Evolutionary conservation across 768 basidiomycete genomes (phyloP).

Genomic region (Rhodotorula babjevae): DNA sequence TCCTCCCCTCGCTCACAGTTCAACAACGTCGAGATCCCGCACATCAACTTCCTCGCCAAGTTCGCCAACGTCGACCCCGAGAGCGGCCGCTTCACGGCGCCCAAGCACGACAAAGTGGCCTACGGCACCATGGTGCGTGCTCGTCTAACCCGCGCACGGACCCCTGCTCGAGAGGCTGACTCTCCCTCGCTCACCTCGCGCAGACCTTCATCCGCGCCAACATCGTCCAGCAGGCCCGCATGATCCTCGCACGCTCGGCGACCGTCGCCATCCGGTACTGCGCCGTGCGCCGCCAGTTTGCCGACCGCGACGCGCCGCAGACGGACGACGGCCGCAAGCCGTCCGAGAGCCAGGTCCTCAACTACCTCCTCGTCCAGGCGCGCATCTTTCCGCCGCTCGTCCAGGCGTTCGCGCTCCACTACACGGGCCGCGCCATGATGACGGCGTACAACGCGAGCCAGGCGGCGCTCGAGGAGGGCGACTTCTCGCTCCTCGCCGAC

Average conservation of each 20-base stretch:
- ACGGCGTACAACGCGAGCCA: constrained; percentile 36
- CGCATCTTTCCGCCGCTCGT: constrained; percentile 39
- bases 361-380: constrained; percentile 45
- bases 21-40: constrained; percentile 44
- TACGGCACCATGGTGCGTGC: constrained; percentile 38
- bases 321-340: constrained; percentile 35
- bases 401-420: constrained; percentile 35
- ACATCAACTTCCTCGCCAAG: constrained; percentile 44
- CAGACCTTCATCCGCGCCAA: constrained; percentile 15
- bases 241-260: constrained; percentile 42
- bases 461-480: constrained; percentile 36
- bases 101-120: constrained; percentile 37
- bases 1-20: constrained; percentile 2
- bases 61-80: constrained; percentile 40
- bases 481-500: constrained; percentile 43
- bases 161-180: too few species aligned
- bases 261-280: constrained; percentile 45
- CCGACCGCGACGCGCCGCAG: constrained; percentile 43
- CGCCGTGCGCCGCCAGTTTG: constrained; percentile 43
- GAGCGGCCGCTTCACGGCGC: constrained; percentile 38
- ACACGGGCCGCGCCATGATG: constrained; percentile 40
- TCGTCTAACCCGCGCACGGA: too few species aligned
- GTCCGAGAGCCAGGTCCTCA: constrained; percentile 40
- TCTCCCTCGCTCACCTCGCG: background rate
- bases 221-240: constrained; percentile 42